Percentiles rank a stretch among this genome's conserved stretches.
Evolutionary conservation across 2,329 filamentous ascomycete genomes (phyloP).

Genomic region (Westerdykella aurantiaca): DNA sequence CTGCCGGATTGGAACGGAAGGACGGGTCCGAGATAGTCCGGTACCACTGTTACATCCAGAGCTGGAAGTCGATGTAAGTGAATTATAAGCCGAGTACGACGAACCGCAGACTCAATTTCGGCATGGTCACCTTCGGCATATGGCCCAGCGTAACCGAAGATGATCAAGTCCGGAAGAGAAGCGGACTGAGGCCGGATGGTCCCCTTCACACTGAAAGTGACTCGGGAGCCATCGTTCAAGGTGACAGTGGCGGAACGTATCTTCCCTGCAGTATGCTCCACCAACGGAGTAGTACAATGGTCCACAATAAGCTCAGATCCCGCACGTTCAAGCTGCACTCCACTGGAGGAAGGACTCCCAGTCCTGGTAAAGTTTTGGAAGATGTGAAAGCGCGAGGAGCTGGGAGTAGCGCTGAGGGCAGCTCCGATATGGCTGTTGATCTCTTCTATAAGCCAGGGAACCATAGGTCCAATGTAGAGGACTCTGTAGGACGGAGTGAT

Average conservation of each 20-base stretch:
- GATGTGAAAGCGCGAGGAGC: constrained; percentile 31
- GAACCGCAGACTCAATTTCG: neutral
- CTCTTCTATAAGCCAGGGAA: constrained; percentile 26
- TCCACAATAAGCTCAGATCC: constrained; percentile 26
- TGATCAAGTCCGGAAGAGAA: constrained; percentile 23
- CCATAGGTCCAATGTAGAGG: constrained; percentile 27
- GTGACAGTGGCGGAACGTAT: constrained; percentile 10
- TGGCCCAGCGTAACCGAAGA: constrained; percentile 25
- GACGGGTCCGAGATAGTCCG: neutral
- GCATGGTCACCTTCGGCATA: neutral
- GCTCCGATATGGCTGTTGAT: constrained; percentile 27
- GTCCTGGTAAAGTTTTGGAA: constrained; percentile 12
- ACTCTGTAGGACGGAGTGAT: constrained; percentile 28
- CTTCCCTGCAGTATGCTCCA: constrained; percentile 6
- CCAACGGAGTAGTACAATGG: constrained; percentile 19
- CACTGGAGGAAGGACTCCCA: constrained; percentile 3
- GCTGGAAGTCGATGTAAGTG: constrained; percentile 20
- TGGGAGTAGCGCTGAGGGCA: constrained; percentile 26
- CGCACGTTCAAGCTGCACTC: constrained; percentile 22
- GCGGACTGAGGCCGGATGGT: neutral
- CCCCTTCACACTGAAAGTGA: constrained; percentile 14
- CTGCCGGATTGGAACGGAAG: constrained; percentile 15
- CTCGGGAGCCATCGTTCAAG: constrained; percentile 20
- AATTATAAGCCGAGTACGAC: constrained; percentile 15
- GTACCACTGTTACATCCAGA: constrained; percentile 26